These are phyloP conservation scores for Apiotrichum gracile DNA, from an alignment of 1,284 basidiomycete genomes.

Conservation along the genomic window DNA sequence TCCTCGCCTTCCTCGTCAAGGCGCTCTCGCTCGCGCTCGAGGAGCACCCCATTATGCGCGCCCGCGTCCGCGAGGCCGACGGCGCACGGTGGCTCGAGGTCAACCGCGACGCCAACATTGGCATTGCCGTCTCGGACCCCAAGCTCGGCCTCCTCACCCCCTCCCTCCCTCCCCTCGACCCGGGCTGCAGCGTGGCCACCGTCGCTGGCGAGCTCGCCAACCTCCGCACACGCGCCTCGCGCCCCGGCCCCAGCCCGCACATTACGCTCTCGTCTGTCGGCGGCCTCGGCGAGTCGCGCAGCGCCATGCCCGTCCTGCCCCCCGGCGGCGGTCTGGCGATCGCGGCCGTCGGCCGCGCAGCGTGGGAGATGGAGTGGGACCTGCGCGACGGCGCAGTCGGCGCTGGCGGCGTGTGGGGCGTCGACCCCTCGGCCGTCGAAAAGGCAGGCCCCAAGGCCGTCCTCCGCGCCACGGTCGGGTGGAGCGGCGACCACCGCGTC, in stretches of 20 bases:
- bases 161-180: constrained; percentile 61
- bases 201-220: constrained; percentile 49
- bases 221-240: constrained; percentile 58
- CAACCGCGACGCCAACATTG: constrained; percentile 30
- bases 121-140: constrained; percentile 55
- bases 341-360: constrained; percentile 78
- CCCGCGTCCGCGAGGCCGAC: constrained; percentile 23
- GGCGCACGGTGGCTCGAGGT: constrained; percentile 34
- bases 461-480: constrained; percentile 69
- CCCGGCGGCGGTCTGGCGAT: constrained; percentile 86
- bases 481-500: constrained; percentile 85
- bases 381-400: constrained; percentile 8
- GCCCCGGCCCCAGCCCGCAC: constrained; percentile 61
- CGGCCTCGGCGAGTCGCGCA: constrained; percentile 65
- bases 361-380: constrained; percentile 53
- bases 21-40: constrained; percentile 71
- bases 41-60: constrained; percentile 51
- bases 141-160: constrained; percentile 78
- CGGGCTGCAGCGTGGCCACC: constrained; percentile 60
- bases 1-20: constrained; percentile 81
- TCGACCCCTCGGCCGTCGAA: constrained; percentile 49
- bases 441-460: constrained; percentile 50
- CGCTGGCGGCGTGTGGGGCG: constrained; percentile 54
- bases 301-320: constrained; percentile 71
- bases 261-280: constrained; percentile 85